Percentiles rank a stretch among this genome's conserved stretches.
Conservation (phyloP, 179 eudicot species). For the Carnegiea gigantea region DNA sequence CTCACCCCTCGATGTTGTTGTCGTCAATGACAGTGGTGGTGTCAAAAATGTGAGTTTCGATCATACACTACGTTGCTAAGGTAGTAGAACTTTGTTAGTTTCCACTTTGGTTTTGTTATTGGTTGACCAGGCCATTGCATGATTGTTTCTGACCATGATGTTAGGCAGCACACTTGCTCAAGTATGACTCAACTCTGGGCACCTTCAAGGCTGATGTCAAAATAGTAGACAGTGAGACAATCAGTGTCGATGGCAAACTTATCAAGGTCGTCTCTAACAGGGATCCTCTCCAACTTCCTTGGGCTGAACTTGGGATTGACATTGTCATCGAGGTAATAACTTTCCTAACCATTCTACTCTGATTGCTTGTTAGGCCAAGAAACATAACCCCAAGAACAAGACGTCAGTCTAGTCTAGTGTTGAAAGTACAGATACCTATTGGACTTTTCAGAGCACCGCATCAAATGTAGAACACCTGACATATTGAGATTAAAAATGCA, state of each 20-base stretch:
- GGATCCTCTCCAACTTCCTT: conserved; percentile 93
- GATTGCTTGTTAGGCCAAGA: neutral
- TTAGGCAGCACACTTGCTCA: conserved; percentile 95
- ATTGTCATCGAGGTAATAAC: conserved; percentile 78
- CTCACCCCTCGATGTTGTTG: conserved; percentile 93
- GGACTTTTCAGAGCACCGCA: too few species aligned
- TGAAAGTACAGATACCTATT: too few species aligned
- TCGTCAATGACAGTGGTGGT: conserved; percentile 97
- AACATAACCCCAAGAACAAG: too few species aligned
- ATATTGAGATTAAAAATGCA: too few species aligned
- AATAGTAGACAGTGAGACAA: conserved; percentile 76
- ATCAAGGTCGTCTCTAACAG: conserved; percentile 92
- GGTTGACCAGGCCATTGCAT: neutral
- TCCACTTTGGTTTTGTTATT: neutral
- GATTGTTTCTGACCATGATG: neutral
- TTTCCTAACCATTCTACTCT: neutral
- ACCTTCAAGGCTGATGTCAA: conserved; percentile 96
- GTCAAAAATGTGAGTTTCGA: conserved; percentile 72
- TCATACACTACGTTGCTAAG: neutral
- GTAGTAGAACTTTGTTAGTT: neutral
- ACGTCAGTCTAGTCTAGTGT: too few species aligned
- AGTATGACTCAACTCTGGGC: conserved; percentile 90
- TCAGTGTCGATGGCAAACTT: conserved; percentile 85
- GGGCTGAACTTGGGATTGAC: conserved; percentile 98
- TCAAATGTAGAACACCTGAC: too few species aligned